Percentiles rank a stretch among this genome's conserved stretches.
phyloP scores from a whole-genome alignment of 495 filamentous ascomycete genomes.

The Corynascus novoguineensis region DNA sequence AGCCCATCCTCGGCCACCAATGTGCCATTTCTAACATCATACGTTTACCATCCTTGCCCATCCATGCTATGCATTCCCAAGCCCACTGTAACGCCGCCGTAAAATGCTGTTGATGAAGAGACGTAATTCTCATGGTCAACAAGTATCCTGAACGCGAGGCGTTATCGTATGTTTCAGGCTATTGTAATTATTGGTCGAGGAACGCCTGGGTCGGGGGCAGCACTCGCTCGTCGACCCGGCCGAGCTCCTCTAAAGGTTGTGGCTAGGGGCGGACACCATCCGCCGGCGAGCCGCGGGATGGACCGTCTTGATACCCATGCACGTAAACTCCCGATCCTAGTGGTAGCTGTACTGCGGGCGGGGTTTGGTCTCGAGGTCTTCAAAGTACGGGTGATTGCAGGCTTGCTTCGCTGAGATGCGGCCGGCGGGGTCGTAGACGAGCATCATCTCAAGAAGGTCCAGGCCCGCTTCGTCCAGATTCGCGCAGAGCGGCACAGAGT shows the following conservation, averaged over 20 bases:
- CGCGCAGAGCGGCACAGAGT: conserved; percentile 43
- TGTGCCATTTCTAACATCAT: not conserved
- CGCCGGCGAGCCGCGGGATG: conserved; percentile 4
- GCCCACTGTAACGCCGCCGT: conserved; percentile 9
- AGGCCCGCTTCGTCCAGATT: conserved; percentile 69
- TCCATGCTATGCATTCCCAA: not conserved
- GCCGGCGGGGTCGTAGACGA: conserved; percentile 90
- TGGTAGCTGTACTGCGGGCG: conserved; percentile 38
- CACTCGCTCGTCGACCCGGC: conserved; percentile 2
- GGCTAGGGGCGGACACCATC: not conserved
- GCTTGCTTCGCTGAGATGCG: conserved; percentile 96
- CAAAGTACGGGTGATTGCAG: conserved; percentile 88
- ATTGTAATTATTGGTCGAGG: not conserved
- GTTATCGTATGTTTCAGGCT: conserved; percentile 18
- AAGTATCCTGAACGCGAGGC: conserved; percentile 28
- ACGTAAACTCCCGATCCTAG: conserved; percentile 16
- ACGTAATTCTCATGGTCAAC: conserved; percentile 14
- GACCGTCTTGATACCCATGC: conserved; percentile 3
- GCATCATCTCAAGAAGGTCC: conserved; percentile 83
- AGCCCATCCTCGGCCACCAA: not conserved
- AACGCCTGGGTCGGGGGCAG: not conserved
- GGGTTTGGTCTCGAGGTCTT: conserved; percentile 45
- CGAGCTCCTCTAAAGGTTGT: not conserved
- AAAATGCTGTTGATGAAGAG: conserved; percentile 11
- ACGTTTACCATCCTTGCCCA: not conserved